Base-by-base conservation (phyloP, 176 grass and related monocot genomes). In the Lolium multiflorum region DNA sequence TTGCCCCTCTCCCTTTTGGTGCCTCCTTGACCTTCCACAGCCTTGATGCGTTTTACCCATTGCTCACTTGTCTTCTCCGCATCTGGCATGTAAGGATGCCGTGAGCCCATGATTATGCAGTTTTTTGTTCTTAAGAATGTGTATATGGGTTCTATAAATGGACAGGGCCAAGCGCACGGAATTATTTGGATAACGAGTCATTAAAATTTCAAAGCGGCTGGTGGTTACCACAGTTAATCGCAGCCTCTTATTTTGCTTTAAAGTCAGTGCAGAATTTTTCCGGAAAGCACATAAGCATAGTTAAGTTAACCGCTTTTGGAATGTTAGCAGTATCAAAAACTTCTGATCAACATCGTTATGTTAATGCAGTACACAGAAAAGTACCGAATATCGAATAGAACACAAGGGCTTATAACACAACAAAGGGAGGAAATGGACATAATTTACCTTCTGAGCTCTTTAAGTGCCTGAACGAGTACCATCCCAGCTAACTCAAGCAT, bases 391-490 rank as follows among this genome's bases (percentile, higher is more conserved):
- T 61, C 61, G 72, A 16, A 70, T 37, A 31, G 18, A 43, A 9
- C 64, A 80, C 14, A 44, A 49, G 18, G 28, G 10, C 35, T 41
- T 43, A 48, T 70, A 69, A 1, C 7, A 43, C 49, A 21, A 28
- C 3, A 85, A 35, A 59, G 43, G 9, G 31, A 69, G 26, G 0
- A 63, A 61, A 22, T 0, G 1, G 28, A 62, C 22, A 86, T 6
- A 7, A 38, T 83, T 74, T 74, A 87, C 89, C 84, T 90, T 76
- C 26, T 87, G n/a, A 87, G 80, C 82, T 90, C 89, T 74, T 83
- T 90, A 47, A 90, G 74, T 74, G 84, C 89, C 74, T 87, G 89
- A 54, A 90, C 89, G 47, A 90, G 84, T 26, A 87, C 80, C 67
- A 83, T 87, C 22, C 89, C 89, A 66, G 81, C 25, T 56, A 86